Percentiles rank a stretch among this genome's conserved stretches.
phyloP scores from a whole-genome alignment of 257 asterid genomes.

The Ilex aquifolium region DNA sequence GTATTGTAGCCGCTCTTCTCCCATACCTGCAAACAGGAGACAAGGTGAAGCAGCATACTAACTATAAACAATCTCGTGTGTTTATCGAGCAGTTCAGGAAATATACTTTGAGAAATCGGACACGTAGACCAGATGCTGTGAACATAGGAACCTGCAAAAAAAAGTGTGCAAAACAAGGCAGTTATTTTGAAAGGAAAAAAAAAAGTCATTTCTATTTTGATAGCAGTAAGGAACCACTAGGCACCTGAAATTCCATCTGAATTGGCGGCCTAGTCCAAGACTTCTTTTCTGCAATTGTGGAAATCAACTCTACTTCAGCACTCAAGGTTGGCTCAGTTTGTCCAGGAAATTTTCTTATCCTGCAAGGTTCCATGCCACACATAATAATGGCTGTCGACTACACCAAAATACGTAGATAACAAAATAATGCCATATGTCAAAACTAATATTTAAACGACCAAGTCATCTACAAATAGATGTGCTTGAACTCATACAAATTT shows the following conservation, averaged over 20 bases:
- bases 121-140: constrained; percentile 96
- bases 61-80: not conserved
- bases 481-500: no score
- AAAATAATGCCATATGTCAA: constrained; percentile 1
- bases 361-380: constrained; percentile 18
- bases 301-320: constrained; percentile 96
- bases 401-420: no score
- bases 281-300: constrained; percentile 93
- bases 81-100: constrained; percentile 2
- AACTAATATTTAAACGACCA: constrained; percentile 1
- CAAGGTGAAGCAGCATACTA: constrained; percentile 12
- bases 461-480: no score
- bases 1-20: constrained; percentile 99
- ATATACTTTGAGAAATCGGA: constrained; percentile 90
- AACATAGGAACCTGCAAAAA: constrained; percentile 93
- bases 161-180: constrained; percentile 1
- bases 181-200: not conserved
- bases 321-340: constrained; percentile 98
- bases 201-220: not conserved
- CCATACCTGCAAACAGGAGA: constrained; percentile 69
- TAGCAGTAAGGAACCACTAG: not conserved
- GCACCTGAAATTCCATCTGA: constrained; percentile 99
- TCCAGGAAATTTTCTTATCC: constrained; percentile 98
- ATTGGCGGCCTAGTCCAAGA: constrained; percentile 99
- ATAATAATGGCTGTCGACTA: no score